These are phyloP conservation scores for Arachis monticola DNA, from an alignment of 331 rosid species.

Conservation along the genomic window DNA sequence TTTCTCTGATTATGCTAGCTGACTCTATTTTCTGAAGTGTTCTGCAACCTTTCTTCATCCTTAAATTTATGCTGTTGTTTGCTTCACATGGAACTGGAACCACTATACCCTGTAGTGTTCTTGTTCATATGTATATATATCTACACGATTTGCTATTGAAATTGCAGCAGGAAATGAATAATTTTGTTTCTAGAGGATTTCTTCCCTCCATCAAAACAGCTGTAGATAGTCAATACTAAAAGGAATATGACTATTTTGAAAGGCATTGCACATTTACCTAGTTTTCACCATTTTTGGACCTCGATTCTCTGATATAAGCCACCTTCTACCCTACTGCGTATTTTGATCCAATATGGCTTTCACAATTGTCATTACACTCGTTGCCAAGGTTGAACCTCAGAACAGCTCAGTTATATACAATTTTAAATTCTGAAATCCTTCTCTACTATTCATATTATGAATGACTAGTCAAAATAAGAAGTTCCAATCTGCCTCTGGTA, in stretches of 20 bases:
- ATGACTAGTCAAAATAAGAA: constrained; percentile 4
- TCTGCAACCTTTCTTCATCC: not conserved
- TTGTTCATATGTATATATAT: not conserved
- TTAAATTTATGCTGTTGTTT: not conserved
- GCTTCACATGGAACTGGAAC: not conserved
- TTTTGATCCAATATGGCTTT: constrained; percentile 21
- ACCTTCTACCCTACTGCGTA: constrained; percentile 12
- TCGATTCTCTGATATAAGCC: not conserved
- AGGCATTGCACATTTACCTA: constrained; percentile 11
- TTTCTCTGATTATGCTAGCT: constrained; percentile 9
- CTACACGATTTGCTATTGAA: not conserved
- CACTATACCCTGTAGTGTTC: not conserved
- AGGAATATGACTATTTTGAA: constrained; percentile 10
- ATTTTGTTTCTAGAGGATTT: constrained; percentile 1
- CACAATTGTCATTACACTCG: constrained; percentile 10
- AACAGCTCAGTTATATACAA: not conserved
- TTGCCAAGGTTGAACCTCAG: not conserved
- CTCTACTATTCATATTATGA: constrained; percentile 10
- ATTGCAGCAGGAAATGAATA: not conserved
- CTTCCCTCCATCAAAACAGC: constrained; percentile 21
- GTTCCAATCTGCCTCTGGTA: constrained; percentile 20
- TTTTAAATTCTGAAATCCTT: constrained; percentile 24
- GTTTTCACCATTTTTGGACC: not conserved
- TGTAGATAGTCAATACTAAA: constrained; percentile 13
- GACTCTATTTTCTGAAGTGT: not conserved